Base-by-base conservation (phyloP, 331 rosid genomes). In the Stylosanthes scabra region DNA sequence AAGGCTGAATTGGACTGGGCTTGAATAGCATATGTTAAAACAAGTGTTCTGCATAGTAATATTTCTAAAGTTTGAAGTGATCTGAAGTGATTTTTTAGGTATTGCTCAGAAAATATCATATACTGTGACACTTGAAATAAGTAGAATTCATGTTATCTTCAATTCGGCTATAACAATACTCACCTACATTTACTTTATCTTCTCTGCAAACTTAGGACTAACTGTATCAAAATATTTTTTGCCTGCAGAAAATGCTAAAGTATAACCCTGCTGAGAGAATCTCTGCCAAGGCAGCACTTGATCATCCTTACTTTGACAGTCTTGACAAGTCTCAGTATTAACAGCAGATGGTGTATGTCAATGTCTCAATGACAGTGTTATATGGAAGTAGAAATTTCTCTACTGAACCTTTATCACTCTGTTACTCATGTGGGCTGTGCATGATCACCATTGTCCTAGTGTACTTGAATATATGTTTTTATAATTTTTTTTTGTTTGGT, bases 221-320 rank as follows among this genome's bases (percentile, higher is more conserved):
- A 68, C 66, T 25, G 51, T n/a, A 54, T 56, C 28, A 70, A 41
- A 9, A 75, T 50, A 72, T 60, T 69, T 60, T 69, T 45, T 55
- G 40, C 27, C 34, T 82, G 86, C 96, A 94, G 97, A 89, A 88
- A 85, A 91, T 91, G 99, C 97, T 94, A 6, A 80, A 70, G 69
- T 91, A 89, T 16, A 89, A 94, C 72, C 99, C 96, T 16, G 81
- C 81, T 46, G 99, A 89, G 45, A 91, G 96, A 78, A 94, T 94
- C 77, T 94, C 97, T 31, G 99, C 99, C 27, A 94, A 94, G 82
- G 97, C 89, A 59, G 99, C 99, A 13, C 84, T 94, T 47, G 95
- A 91, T 65, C 99, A 94, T 74, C 97, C 97, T 40, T 94, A 94
- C 83, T 94, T 94, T 41, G 97, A 89, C 75, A 82, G 87, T 83